Percentiles rank a stretch among this genome's conserved stretches.
Evolutionary conservation across 176 grass and related monocot genomes (phyloP).

Genomic region (Zizania latifolia): DNA sequence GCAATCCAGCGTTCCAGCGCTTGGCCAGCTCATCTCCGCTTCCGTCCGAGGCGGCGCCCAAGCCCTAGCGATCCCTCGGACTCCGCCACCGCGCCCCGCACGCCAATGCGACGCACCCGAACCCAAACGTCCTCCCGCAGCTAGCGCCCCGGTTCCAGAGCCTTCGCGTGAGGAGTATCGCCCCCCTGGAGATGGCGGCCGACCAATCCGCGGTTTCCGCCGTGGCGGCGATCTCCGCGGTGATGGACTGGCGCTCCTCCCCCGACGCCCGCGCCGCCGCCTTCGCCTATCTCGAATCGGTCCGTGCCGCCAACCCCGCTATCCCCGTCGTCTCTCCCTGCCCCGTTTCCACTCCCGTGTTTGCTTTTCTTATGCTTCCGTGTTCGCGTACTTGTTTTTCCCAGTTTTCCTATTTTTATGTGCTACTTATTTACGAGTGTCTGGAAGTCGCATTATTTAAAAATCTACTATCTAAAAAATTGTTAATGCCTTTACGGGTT

Average conservation of each 20-base stretch:
- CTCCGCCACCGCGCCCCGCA: not conserved
- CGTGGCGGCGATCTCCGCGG: conserved; percentile 70
- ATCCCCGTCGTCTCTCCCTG: not conserved
- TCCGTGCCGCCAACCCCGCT: conserved; percentile 30
- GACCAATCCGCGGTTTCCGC: conserved; percentile 36
- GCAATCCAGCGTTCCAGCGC: conserved; percentile 28
- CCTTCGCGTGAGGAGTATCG: not conserved
- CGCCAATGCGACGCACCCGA: conserved; percentile 26
- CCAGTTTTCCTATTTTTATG: not conserved
- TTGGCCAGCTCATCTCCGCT: not conserved
- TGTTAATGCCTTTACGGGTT: not conserved
- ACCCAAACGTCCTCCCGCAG: not conserved
- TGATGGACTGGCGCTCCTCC: conserved; percentile 78
- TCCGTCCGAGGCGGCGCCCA: conserved; percentile 15
- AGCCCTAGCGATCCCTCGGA: conserved; percentile 32
- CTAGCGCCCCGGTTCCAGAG: not conserved
- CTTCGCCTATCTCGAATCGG: conserved; percentile 84
- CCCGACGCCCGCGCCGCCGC: conserved; percentile 68
- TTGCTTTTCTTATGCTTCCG: not conserved
- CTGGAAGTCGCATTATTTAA: no score
- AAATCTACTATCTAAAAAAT: no score
- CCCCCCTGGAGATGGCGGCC: conserved; percentile 46
- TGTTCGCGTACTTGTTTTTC: not conserved
- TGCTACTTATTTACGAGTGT: not conserved
- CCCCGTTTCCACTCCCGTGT: not conserved